phyloP scores from a whole-genome alignment of 306 rosid species.

The Glycyrrhiza uralensis region DNA sequence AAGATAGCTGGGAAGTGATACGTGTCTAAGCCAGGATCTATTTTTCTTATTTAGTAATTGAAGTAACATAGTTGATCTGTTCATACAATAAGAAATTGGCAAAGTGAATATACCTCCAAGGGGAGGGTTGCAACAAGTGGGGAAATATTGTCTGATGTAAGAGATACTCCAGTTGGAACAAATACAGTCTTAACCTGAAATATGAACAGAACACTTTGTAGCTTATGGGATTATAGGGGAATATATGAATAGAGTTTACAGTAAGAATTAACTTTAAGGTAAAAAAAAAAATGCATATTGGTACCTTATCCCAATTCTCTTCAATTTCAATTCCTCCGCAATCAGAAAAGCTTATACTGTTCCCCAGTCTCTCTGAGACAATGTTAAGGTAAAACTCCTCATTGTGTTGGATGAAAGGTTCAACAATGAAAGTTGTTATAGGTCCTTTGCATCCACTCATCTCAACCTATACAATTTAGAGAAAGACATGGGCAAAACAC shows the following conservation, averaged over 20 bases:
- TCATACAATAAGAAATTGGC: neutral
- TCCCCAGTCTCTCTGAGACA: slow-evolving; percentile 84
- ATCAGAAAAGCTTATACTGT: slow-evolving; percentile 84
- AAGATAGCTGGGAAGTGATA: too few relatives aligned
- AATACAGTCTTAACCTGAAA: slow-evolving; percentile 81
- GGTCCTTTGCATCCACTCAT: slow-evolving; percentile 95
- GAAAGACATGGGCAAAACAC: slow-evolving; percentile 13
- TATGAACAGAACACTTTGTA: slow-evolving; percentile 12
- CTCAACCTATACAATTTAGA: slow-evolving; percentile 54
- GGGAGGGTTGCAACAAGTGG: slow-evolving; percentile 89
- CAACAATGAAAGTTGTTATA: slow-evolving; percentile 90
- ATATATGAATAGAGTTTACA: neutral
- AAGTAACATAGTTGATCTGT: neutral
- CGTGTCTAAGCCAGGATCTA: too few relatives aligned
- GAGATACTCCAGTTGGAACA: slow-evolving; percentile 70
- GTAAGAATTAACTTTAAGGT: neutral
- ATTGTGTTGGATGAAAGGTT: slow-evolving; percentile 85
- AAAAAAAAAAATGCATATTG: neutral
- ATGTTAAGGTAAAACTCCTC: slow-evolving; percentile 90
- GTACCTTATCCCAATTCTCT: slow-evolving; percentile 97
- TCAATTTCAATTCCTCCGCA: slow-evolving; percentile 98
- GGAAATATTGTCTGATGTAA: slow-evolving; percentile 65
- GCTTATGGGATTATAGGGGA: neutral
- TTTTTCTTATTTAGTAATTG: too few relatives aligned
- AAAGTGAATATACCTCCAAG: slow-evolving; percentile 55